Evolutionary conservation across 2,329 filamentous ascomycete genomes (phyloP), one percentile per base, ranked within the genome.

Genomic region (Fusarium dlaminii): DNA sequence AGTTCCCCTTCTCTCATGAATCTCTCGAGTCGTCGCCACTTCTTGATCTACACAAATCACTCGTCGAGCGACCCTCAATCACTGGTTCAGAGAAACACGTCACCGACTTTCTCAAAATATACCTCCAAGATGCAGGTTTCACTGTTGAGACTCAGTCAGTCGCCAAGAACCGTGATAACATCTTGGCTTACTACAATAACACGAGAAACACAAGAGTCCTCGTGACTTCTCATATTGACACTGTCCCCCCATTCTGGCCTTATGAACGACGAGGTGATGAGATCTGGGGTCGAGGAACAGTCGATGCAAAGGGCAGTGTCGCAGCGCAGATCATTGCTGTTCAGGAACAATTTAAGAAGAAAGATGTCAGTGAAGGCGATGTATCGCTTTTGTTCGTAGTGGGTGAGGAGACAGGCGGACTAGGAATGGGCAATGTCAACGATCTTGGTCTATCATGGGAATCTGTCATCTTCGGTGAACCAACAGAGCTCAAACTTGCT

Each of bases 401-500:
- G 11, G 65, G 46, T 0, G 65, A 68, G 4, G 65, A 68, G 0
- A 15, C 27, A 2, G 39, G 63, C 0, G 54, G 54, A 2, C n/a
- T 22, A 0, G 46, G 65, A 4, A 68, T 68, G 65, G 39, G 36
- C 13, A 39, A 51, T 1, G 63, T n/a, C 14, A 68, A 68, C 5
- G 48, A 48, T 6, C 18, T 68, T 2, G 63, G 39, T 12, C 20
- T 68, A 15, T 46, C 54, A 2, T 68, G 65, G 65, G 54, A 62
- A 11, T 62, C 65, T 12, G 40, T 68, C 8, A 42, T 68, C 8
- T 68, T 68, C 8, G 46, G 65, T 5, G 65, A 54, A 5, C 63
- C 65, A 11, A 68, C 65, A 1, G 65, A 68, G 15, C 65, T 68
- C 6, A 68, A 68, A 17, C 46, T 68, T 1, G 63, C 46, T 1